Evolutionary conservation across 345 rosid genomes (phyloP), one percentile per base, ranked within the genome.

Genomic region (Populus euphratica): DNA sequence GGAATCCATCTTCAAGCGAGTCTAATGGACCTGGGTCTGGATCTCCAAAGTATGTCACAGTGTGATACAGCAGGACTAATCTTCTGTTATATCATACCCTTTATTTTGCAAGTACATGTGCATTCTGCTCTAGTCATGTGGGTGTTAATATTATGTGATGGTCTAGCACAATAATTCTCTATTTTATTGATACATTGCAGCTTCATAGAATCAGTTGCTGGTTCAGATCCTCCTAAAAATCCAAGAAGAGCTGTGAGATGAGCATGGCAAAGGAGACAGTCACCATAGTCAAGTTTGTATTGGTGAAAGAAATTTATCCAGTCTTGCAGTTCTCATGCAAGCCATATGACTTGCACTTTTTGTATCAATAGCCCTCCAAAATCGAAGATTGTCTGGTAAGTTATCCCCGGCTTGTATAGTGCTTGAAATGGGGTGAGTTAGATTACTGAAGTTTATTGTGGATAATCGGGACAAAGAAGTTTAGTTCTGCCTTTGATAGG

Each of bases 131-230:
- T 56, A 5, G 63, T 56, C 14, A 56, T n/a, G 11, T 9, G 4
- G 63, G 63, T n/a, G 29, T n/a, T 56, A n/a, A 8, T 56, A n/a
- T 56, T 3, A n/a, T 56, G 29, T 56, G 3, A 21, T n/a, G 63
- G 5, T 56, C 27, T 8, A n/a, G 5, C 21, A n/a, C 25, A 23
- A 56, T n/a, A 23, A 59, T n/a, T 25, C 5, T 11, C 12, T 9
- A 9, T 10, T 59, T 59, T 59, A 12, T 39, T 70, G 35, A 52
- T 64, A 36, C 41, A 76, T 64, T 52, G 85, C 90, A 90, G 97
- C 80, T 78, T 80, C 73, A 82, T 85, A 69, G 86, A 85, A 79
- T 86, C 81, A 72, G 85, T 86, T 64, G 82, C 90, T 14, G 90
- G 90, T 79, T 81, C 81, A 41, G 91, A 83, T 70, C 77, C 77